These are phyloP conservation scores for Tetraselmis chui DNA, from an alignment of 139 green algal species.

Conservation along the genomic window DNA sequence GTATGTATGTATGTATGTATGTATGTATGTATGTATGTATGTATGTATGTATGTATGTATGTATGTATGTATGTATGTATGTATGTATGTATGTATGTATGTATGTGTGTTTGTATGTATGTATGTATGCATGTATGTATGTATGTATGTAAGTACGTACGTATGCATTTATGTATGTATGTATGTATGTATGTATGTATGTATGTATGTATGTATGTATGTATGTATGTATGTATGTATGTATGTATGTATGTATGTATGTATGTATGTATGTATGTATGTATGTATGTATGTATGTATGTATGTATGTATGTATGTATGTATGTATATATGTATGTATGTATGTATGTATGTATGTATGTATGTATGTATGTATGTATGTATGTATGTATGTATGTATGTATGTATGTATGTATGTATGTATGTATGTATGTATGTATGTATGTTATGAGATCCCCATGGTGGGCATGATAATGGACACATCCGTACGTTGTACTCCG, in stretches of 20 bases:
- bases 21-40: no score
- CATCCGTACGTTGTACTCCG: no score
- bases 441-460: no score
- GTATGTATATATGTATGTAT: background rate
- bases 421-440: background rate
- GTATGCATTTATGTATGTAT: conserved; percentile 18
- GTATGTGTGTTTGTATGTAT: no score
- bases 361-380: background rate
- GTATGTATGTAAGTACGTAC: no score
- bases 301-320: conserved; percentile 3
- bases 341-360: background rate
- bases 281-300: conserved; percentile 13
- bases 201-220: conserved; percentile 14
- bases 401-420: background rate
- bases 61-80: no score
- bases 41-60: no score
- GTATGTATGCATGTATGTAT: no score
- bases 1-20: no score
- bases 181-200: conserved; percentile 16
- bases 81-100: no score
- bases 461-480: no score
- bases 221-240: conserved; percentile 9
- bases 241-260: conserved; percentile 7
- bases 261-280: background rate
- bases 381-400: background rate